A percentile compares a stretch with the other conserved stretches of the same genome.
Conservation (phyloP, 2,329 filamentous ascomycete genomes). For the Tolypocladium capitatum region DNA sequence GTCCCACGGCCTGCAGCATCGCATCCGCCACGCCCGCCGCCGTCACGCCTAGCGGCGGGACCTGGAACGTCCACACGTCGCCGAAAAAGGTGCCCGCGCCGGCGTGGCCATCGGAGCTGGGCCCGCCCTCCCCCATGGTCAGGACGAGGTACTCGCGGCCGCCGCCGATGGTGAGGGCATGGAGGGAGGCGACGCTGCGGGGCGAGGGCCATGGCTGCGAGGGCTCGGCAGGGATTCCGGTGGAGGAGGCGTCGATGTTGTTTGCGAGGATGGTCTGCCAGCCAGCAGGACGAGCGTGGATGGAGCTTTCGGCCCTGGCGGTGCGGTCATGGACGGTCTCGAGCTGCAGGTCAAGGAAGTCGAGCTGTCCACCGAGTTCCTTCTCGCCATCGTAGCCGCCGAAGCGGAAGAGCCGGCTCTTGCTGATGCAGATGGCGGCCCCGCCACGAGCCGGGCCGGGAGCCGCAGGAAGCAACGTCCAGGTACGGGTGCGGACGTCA, state of each 20-base stretch:
- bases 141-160: constrained; percentile 50
- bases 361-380: constrained; percentile 59
- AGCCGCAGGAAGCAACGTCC: constrained; percentile 55
- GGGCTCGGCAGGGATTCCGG: constrained; percentile 21
- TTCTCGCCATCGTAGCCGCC: constrained; percentile 62
- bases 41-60: constrained; percentile 40
- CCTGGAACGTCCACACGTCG: constrained; percentile 53
- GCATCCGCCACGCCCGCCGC: constrained; percentile 42
- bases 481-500: constrained; percentile 47
- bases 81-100: constrained; percentile 40
- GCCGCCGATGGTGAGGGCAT: constrained; percentile 43
- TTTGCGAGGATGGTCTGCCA: constrained; percentile 41
- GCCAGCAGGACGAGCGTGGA: constrained; percentile 32
- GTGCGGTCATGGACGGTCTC: constrained; percentile 39
- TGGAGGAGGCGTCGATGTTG: constrained; percentile 17
- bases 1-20: constrained; percentile 37
- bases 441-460: constrained; percentile 56
- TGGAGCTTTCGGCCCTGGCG: constrained; percentile 32
- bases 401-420: constrained; percentile 60
- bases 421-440: constrained; percentile 49
- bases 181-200: constrained; percentile 39
- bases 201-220: constrained; percentile 34
- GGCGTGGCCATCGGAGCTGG: constrained; percentile 34
- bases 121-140: constrained; percentile 43
- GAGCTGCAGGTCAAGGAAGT: constrained; percentile 48